A percentile compares a stretch with the other conserved stretches of the same genome.
These are phyloP conservation scores for Boletus rubropictus DNA, from an alignment of 768 basidiomycete species.

Conservation along the genomic window DNA sequence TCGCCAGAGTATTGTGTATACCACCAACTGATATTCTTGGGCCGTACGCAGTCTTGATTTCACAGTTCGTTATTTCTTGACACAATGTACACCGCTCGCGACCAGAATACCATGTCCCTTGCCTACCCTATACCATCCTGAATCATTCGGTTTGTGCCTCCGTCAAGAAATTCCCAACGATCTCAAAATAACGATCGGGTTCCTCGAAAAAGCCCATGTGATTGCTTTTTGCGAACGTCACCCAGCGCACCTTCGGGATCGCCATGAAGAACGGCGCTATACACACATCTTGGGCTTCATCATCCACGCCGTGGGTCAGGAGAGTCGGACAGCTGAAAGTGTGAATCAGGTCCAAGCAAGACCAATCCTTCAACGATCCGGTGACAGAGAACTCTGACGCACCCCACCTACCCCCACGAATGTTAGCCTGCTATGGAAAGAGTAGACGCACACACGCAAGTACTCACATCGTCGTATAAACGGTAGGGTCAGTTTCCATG, in stretches of 20 bases:
- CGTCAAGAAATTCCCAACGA: conserved; percentile 16
- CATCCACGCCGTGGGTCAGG: conserved; percentile 34
- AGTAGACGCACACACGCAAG: background rate
- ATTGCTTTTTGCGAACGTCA: conserved; percentile 24
- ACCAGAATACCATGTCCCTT: background rate
- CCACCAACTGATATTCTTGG: no score
- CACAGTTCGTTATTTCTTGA: no score
- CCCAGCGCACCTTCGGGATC: conserved; percentile 34
- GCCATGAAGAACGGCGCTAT: conserved; percentile 30
- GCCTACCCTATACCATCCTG: background rate
- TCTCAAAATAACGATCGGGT: conserved; percentile 16
- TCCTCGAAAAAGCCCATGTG: conserved; percentile 17
- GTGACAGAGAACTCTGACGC: conserved; percentile 36
- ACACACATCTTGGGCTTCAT: conserved; percentile 34
- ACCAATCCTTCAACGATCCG: conserved; percentile 43
- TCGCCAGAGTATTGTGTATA: no score
- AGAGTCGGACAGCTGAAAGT: conserved; percentile 37
- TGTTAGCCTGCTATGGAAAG: background rate
- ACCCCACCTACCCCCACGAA: conserved; percentile 5
- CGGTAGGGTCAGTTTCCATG: conserved; percentile 28
- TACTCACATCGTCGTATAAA: conserved; percentile 21
- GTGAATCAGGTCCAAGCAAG: conserved; percentile 39
- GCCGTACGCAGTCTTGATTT: background rate
- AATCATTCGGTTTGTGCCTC: background rate
- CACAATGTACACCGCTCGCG: background rate